A percentile compares a stretch with the other conserved stretches of the same genome.
Conservation (phyloP, 139 green algal genomes). For the Haematococcus lacustris region DNA sequence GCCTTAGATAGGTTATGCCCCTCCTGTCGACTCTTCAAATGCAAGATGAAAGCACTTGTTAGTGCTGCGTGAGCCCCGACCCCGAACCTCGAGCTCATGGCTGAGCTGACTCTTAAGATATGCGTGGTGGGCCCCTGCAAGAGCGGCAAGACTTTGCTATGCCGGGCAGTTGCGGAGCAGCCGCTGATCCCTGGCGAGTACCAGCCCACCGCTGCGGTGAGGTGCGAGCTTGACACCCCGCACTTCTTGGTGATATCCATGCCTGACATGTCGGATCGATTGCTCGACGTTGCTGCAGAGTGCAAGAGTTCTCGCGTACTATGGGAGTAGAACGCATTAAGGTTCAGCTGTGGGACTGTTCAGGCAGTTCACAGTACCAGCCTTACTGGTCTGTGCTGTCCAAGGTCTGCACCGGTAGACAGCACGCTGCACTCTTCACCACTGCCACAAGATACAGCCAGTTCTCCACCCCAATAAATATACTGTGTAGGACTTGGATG, state of each 20-base stretch:
- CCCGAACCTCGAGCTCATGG: no score
- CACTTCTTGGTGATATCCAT: no score
- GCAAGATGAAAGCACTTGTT: no score
- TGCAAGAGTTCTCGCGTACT: slow-evolving; percentile 41
- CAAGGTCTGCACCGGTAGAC: no score
- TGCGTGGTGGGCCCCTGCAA: slow-evolving; percentile 38
- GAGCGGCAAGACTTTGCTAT: slow-evolving; percentile 44
- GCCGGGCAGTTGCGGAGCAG: slow-evolving; percentile 40
- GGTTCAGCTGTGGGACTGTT: slow-evolving; percentile 53
- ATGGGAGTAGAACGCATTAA: slow-evolving; percentile 39
- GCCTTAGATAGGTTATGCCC: no score
- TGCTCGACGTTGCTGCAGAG: slow-evolving; percentile 20
- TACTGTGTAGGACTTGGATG: slow-evolving; percentile 38
- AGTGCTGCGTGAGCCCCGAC: no score
- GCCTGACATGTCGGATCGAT: no score
- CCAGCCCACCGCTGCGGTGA: slow-evolving; percentile 37
- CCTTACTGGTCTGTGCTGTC: slow-evolving; percentile 37
- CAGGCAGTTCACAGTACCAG: slow-evolving; percentile 37
- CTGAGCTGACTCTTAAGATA: slow-evolving; percentile 31
- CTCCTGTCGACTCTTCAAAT: no score
- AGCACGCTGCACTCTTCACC: no score
- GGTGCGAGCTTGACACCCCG: no score
- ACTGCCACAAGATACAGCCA: no score
- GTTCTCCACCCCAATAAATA: no score
- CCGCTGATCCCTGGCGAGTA: slow-evolving; percentile 33